Evolutionary conservation across 805 yeast genomes (phyloP), one percentile per base, ranked within the genome.

Genomic region (Sugiyamaella lignohabitans): DNA sequence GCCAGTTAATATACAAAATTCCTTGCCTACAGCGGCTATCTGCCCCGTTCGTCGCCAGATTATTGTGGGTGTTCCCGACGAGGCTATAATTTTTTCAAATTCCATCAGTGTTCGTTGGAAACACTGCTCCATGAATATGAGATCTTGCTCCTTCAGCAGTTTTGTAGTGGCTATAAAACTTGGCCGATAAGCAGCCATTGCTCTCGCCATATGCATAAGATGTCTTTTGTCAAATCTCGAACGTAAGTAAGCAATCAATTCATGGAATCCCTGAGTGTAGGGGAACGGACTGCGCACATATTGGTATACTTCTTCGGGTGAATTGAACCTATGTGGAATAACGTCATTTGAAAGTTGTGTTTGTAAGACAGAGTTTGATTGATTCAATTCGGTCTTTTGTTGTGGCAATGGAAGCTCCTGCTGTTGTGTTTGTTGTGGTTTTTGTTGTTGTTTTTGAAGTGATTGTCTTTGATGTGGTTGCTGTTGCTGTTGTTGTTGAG

Each of bases 41-140:
- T 91, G 96, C 5, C 96, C 96, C 1, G 96, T 88, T 45, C 98
- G 74, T 54, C 98, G 72, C 98, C 98, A 91, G 2, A 88, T 91
- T 19, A 91, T 76, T 0, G 96, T 88, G 1, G 98, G 98, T 0
- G 97, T 91, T 0, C 97, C 97, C 29, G 87, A 79, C 18, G 84
- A 79, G 19, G 80, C 74, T 35, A 93, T 84, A 61, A 86, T 85
- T 62, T 82, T 84, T 50, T 87, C 89, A 62, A 88, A 91, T 51
- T 94, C 96, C 38, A 91, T 68, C 32, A 91, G 68, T 0, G 98
- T 88, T 39, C 98, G 70, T 64, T 91, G 98, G 67, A 89, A 91
- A 57, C 96, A 86, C 67, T 91, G 95, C 61, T 91, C 84, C 32
- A 80, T 78, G 52, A 77, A 77, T 35, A 82, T 74, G 41, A 83